A percentile compares a stretch with the other conserved stretches of the same genome.
These are phyloP conservation scores for Suillus sp. DNA, from an alignment of 768 basidiomycete genomes.

Conservation along the genomic window DNA sequence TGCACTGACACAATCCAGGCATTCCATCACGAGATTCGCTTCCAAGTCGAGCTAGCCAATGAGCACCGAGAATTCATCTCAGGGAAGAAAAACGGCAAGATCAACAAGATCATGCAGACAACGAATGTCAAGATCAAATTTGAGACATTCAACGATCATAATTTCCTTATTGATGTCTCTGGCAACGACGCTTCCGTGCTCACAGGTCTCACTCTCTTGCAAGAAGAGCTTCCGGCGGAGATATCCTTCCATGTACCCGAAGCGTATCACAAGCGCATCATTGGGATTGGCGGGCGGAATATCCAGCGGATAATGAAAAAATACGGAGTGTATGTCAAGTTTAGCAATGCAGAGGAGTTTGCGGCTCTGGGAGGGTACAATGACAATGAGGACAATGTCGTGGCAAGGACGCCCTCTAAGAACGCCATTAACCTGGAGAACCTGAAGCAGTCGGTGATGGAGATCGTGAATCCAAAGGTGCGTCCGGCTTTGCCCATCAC, in stretches of 20 bases:
- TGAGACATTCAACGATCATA: slow-evolving; percentile 96
- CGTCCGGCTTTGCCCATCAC: slow-evolving; percentile 18
- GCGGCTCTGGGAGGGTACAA: slow-evolving; percentile 92
- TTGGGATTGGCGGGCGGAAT: slow-evolving; percentile 96
- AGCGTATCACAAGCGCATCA: slow-evolving; percentile 97
- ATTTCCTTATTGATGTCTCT: slow-evolving; percentile 91
- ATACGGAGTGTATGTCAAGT: slow-evolving; percentile 99
- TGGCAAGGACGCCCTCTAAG: slow-evolving; percentile 97
- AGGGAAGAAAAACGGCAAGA: slow-evolving; percentile 99
- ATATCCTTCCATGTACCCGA: slow-evolving; percentile 99
- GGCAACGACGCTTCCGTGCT: slow-evolving; percentile 84
- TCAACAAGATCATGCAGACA: slow-evolving; percentile 99
- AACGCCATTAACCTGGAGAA: slow-evolving; percentile 95
- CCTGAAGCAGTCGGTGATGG: slow-evolving; percentile 95
- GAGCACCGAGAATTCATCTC: slow-evolving; percentile 99
- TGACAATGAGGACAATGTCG: slow-evolving; percentile 98
- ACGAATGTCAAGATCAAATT: slow-evolving; percentile 99
- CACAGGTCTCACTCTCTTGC: slow-evolving; percentile 84
- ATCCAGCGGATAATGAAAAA: slow-evolving; percentile 99
- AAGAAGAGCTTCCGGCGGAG: slow-evolving; percentile 98
- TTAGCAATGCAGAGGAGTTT: slow-evolving; percentile 97
- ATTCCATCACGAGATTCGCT: slow-evolving; percentile 97
- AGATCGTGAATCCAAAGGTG: slow-evolving; percentile 95
- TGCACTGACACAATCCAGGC: slow-evolving; percentile 45
- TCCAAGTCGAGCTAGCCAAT: slow-evolving; percentile 96